Evolutionary conservation across 495 filamentous ascomycete genomes (phyloP).

Genomic region (Copromyces sp.): DNA sequence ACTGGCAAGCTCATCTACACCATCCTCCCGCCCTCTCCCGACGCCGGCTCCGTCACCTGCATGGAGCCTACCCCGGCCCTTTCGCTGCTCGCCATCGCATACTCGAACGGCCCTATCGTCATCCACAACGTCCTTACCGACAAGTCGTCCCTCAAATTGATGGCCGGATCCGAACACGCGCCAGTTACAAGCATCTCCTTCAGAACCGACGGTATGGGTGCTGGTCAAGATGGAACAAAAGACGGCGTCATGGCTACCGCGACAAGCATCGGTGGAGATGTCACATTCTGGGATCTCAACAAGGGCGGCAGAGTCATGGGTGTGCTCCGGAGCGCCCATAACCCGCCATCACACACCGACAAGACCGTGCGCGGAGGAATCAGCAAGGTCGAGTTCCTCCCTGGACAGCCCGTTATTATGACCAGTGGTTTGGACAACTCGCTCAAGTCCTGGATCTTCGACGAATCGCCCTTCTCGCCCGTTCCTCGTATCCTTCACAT

Average conservation of each 20-base stretch:
- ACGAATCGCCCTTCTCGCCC: slow-evolving; percentile 74
- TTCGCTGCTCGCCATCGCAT: slow-evolving; percentile 79
- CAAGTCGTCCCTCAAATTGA: slow-evolving; percentile 54
- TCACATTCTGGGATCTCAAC: slow-evolving; percentile 94
- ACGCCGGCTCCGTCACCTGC: slow-evolving; percentile 66
- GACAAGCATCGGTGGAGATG: slow-evolving; percentile 60
- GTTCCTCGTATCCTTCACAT: slow-evolving; percentile 75
- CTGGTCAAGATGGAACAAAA: slow-evolving; percentile 72
- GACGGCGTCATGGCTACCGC: slow-evolving; percentile 82
- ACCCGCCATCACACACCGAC: slow-evolving; percentile 46
- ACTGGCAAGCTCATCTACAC: slow-evolving; percentile 83
- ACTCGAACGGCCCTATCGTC: slow-evolving; percentile 63
- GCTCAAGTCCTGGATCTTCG: slow-evolving; percentile 90
- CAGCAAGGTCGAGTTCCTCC: slow-evolving; percentile 77
- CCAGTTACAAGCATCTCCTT: slow-evolving; percentile 78
- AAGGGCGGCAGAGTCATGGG: slow-evolving; percentile 73
- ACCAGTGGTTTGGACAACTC: slow-evolving; percentile 90
- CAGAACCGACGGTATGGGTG: slow-evolving; percentile 81
- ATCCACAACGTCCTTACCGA: slow-evolving; percentile 75
- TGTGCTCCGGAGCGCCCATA: slow-evolving; percentile 74
- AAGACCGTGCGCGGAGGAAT: slow-evolving; percentile 43
- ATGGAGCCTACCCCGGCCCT: slow-evolving; percentile 74
- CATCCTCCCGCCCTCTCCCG: slow-evolving; percentile 55
- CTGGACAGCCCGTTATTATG: slow-evolving; percentile 83
- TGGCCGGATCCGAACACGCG: slow-evolving; percentile 44